Evolutionary conservation across 805 yeast genomes (phyloP).

Genomic region (Saccharomycopsis selenospora): DNA sequence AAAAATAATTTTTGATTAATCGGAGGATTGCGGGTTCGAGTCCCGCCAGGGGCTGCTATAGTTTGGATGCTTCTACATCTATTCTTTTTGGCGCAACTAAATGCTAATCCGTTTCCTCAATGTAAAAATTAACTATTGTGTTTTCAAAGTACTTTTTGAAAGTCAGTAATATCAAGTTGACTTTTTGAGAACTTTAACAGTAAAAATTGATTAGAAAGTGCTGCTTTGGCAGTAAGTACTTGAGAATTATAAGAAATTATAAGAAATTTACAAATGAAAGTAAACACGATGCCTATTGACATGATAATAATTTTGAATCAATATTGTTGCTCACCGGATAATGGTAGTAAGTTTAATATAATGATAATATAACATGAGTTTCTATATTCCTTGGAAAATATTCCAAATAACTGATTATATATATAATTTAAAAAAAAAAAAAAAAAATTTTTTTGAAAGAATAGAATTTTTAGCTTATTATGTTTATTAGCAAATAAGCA

Average conservation of each 20-base stretch:
- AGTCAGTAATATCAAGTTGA: no score
- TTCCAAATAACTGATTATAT: no score
- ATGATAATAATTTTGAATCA: no score
- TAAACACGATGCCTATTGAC: not conserved
- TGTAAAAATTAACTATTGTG: no score
- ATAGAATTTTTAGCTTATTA: no score
- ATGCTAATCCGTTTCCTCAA: not conserved
- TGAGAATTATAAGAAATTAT: no score
- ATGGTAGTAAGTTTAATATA: no score
- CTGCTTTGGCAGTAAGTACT: no score
- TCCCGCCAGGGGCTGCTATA: conserved; percentile 21
- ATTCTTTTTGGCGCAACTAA: not conserved
- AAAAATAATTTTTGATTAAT: conserved; percentile 8
- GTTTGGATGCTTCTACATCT: not conserved
- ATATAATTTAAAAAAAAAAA: no score
- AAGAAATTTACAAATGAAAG: not conserved
- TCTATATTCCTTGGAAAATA: not conserved
- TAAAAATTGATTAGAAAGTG: not conserved
- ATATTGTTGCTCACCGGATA: not conserved
- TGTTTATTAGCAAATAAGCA: no score
- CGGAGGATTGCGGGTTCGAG: conserved; percentile 24
- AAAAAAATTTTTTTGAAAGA: no score
- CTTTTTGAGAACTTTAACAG: not conserved
- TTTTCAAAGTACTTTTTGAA: not conserved
- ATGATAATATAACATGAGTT: not conserved